Evolutionary conservation across 257 asterid genomes (phyloP), one percentile per base, ranked within the genome.

Genomic region (Phtheirospermum japonicum): DNA sequence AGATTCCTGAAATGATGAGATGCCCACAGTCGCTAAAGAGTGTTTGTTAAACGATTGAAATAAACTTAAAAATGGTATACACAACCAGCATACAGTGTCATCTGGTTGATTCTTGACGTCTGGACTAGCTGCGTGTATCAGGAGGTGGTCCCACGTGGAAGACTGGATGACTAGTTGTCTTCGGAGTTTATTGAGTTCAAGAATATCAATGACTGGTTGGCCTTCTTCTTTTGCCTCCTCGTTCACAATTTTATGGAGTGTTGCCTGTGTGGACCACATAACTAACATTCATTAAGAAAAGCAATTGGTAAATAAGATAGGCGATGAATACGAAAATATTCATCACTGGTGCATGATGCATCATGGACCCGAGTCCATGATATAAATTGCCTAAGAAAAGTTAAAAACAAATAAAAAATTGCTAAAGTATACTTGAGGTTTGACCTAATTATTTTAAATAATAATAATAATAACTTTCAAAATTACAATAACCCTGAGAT

Each of bases 81-180:
- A 12, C 52, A 40, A 40, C 48, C 48, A 40, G 48, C 48, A 10
- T 40, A 12, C 16, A 40, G 48, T 40, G 14, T 40, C 48, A 40
- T 40, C 13, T 40, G 48, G 48, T 68, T 64, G 68, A 58, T 19
- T 66, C 57, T 62, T 76, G 26, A 66, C 77, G 67, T 75, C 83
- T 58, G 74, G 59, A 81, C 76, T 76, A 51, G 86, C 81, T 31
- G 90, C 84, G 45, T 77, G 65, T 71, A 84, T 74, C 74, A 92
- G 84, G 34, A 88, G 90, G 63, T 74, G 89, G 76, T 92, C 98
- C 98, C 98, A 92, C 70, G 85, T 66, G 65, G 81, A 92, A 40
- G 95, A 88, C 77, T 86, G 97, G 72, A 86, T 74, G 32, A 89
- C 63, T 48, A 89, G 76, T 63, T 92, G 95, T 53, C 92, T 82